Conservation (phyloP, 208 protist genomes). For the Wallacemonas rigidus region DNA sequence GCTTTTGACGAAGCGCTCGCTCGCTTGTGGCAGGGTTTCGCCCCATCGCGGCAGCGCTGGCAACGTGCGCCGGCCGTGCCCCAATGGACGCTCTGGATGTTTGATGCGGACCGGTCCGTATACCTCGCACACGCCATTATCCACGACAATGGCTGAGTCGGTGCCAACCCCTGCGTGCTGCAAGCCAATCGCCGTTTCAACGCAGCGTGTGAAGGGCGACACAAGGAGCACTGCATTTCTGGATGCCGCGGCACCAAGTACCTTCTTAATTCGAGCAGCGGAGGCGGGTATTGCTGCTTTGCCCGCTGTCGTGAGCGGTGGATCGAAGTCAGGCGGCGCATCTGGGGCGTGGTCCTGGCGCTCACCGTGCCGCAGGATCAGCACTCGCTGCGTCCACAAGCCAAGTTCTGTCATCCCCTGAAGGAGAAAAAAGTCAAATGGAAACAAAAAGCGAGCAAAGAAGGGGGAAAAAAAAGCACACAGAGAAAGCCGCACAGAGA, state of each 20-base stretch:
- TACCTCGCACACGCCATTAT: conserved; percentile 76
- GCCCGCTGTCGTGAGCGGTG: conserved; percentile 65
- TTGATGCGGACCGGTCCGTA: conserved; percentile 81
- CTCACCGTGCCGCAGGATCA: conserved; percentile 85
- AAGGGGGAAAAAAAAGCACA: background rate
- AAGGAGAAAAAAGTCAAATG: background rate
- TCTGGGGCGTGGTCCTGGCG: conserved; percentile 58
- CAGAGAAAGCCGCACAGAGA: no score
- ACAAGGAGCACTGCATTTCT: conserved; percentile 41
- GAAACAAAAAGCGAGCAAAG: background rate
- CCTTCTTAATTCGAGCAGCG: conserved; percentile 36
- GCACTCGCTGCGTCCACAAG: conserved; percentile 34
- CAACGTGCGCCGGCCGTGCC: conserved; percentile 1
- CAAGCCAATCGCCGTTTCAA: conserved; percentile 66
- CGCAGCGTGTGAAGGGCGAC: conserved; percentile 71
- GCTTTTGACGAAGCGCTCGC: conserved; percentile 32
- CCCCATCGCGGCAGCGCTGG: conserved; percentile 58
- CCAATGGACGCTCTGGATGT: conserved; percentile 8
- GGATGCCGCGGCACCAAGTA: conserved; percentile 33
- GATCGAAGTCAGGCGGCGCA: conserved; percentile 57
- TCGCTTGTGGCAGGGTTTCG: conserved; percentile 60
- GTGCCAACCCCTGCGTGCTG: conserved; percentile 51
- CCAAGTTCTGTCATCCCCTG: background rate
- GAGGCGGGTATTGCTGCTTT: conserved; percentile 34
- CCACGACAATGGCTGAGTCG: conserved; percentile 31